Evolutionary conservation across 306 rosid species (phyloP).

Genomic region (Neltuma alba): DNA sequence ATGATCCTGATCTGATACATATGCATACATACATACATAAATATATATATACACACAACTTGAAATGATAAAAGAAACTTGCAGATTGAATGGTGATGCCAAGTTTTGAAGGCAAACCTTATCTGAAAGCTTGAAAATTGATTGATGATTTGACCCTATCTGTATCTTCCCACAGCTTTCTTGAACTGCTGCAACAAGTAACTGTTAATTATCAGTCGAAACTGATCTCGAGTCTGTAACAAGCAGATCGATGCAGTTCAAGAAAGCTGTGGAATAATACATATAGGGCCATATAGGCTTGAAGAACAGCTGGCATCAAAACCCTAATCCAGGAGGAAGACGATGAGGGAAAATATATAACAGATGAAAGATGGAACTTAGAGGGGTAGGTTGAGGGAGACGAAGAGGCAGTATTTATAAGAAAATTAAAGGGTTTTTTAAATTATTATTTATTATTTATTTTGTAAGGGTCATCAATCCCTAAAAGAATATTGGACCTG

Average conservation of each 20-base stretch:
- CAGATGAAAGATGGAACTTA: not conserved
- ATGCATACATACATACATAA: too few species aligned
- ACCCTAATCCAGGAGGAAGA: conserved; percentile 35
- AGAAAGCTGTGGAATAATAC: conserved; percentile 99
- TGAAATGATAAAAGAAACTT: conserved; percentile 4
- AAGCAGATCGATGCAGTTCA: conserved; percentile 80
- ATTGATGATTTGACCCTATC: conserved; percentile 55
- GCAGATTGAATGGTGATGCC: not conserved
- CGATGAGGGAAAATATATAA: not conserved
- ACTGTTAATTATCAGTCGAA: conserved; percentile 28
- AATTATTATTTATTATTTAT: not conserved
- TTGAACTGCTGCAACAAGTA: conserved; percentile 92
- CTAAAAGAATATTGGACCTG: conserved; percentile 93
- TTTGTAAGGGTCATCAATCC: conserved; percentile 69
- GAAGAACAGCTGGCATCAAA: conserved; percentile 15
- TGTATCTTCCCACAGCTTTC: conserved; percentile 99
- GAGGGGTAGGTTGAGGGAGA: conserved; percentile 47
- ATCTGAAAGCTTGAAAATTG: conserved; percentile 14
- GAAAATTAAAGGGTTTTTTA: conserved; percentile 41
- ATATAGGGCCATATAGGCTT: conserved; percentile 64
- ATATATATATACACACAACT: not conserved
- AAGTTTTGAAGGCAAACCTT: not conserved
- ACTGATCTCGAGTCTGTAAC: conserved; percentile 35
- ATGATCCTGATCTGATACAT: conserved; percentile 30
- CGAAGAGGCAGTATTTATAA: conserved; percentile 59